Base-by-base conservation (phyloP, 148 eudicot genomes). In the Dysphania ambrosioides region DNA sequence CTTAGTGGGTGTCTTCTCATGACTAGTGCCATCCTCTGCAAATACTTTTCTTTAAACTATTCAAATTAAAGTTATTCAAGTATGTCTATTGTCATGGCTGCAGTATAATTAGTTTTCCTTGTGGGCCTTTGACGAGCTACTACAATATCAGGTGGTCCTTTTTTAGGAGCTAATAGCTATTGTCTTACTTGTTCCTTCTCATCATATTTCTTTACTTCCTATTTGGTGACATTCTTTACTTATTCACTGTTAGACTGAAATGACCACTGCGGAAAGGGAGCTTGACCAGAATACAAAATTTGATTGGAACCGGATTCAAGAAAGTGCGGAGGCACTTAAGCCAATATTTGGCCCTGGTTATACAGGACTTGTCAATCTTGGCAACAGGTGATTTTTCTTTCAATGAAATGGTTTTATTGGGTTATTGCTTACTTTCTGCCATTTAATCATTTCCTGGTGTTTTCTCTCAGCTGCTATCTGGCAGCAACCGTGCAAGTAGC, bases 191-290 rank as follows among this genome's bases (percentile, higher is more conserved):
- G 23, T 63, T 61, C 66, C 36, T n/a, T 61, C 64, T 60, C 34
- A 23, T 38, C 23, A 23, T 66, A 2, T 40, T 38, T 35, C 11
- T 18, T 23, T 8, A 1, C 23, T 34, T 63, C 44, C 44, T 68
- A 24, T 49, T 42, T 26, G 53, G 68, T 38, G 9, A 53, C 26
- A 31, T 70, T 44, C 1, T n/a, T 70, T 34, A 10, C 8, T 13
- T 71, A 40, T 26, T 29, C 41, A 56, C 56, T 36, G 24, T 47
- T 84, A 95, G 98, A 95, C 98, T 71, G 98, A 95, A 87, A 79
- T 95, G 93, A 95, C 98, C n/a, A 95, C 98, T 82, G 98, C 98
- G 77, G 98, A 95, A 76, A 87, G 87, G 88, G 98, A 95, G 85
- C 97, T 95, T 78, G 96, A 95, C 79, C 97, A 92, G 80, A 95